Conservation (phyloP, 371 early-diverging fungal species). For the Mortierella sp. region DNA sequence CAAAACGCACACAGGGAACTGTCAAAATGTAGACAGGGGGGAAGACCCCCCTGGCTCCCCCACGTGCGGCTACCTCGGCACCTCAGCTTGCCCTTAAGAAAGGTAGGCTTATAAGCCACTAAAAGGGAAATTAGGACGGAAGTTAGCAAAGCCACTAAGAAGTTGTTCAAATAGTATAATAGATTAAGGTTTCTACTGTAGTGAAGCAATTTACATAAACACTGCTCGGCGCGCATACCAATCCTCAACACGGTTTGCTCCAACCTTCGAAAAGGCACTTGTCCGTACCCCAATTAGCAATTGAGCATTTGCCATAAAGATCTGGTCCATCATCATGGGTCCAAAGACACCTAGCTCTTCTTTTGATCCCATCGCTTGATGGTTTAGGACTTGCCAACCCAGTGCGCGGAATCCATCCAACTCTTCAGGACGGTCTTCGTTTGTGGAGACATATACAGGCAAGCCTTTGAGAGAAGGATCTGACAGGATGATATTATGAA, state of each 20-base stretch:
- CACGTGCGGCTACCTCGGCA: too few relatives aligned
- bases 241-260: conserved; percentile 33
- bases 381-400: conserved; percentile 41
- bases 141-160: too few relatives aligned
- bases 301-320: conserved; percentile 37
- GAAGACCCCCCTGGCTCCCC: too few relatives aligned
- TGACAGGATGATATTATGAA: conserved; percentile 2
- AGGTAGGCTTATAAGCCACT: too few relatives aligned
- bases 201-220: conserved; percentile 10
- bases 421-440: conserved; percentile 32
- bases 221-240: conserved; percentile 35
- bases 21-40: too few relatives aligned
- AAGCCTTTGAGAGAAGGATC: conserved; percentile 21
- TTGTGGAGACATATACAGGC: conserved; percentile 40
- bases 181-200: too few relatives aligned
- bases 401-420: conserved; percentile 25
- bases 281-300: conserved; percentile 32
- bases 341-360: conserved; percentile 34
- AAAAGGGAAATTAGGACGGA: too few relatives aligned
- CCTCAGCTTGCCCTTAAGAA: too few relatives aligned
- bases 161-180: too few relatives aligned
- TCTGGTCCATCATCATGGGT: conserved; percentile 35
- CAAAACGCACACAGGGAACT: too few relatives aligned
- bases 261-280: conserved; percentile 27
- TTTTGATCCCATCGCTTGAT: conserved; percentile 8